Conservation (phyloP, 129 eudicot species). For the Kitagawia praeruptora region DNA sequence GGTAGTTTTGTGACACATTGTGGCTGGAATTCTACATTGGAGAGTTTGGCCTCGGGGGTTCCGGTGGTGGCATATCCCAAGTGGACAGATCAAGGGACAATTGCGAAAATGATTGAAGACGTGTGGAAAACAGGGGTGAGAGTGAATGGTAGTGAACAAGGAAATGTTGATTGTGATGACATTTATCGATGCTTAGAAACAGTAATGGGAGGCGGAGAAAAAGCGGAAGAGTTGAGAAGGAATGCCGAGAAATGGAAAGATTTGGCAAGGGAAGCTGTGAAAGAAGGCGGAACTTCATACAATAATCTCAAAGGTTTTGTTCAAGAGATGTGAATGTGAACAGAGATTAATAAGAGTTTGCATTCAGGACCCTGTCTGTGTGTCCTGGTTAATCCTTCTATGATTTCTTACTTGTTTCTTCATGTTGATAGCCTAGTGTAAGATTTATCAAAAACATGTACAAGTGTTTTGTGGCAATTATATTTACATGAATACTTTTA, state of each 20-base stretch:
- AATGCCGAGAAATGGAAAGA: constrained; percentile 8
- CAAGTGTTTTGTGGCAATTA: no score
- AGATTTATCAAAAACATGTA: no score
- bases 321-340: not conserved
- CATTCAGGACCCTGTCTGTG: no score
- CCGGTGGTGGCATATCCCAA: constrained; percentile 7
- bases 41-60: constrained; percentile 7
- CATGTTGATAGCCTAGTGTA: no score
- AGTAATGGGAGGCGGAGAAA: constrained; percentile 12
- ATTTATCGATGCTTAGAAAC: not conserved
- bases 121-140: constrained; percentile 11
- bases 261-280: constrained; percentile 9
- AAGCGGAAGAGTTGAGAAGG: not conserved
- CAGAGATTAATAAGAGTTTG: no score
- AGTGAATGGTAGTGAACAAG: constrained; percentile 7
- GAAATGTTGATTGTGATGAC: constrained; percentile 3
- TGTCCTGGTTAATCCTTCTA: no score
- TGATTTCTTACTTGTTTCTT: no score
- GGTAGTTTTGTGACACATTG: constrained; percentile 7
- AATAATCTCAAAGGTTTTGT: not conserved
- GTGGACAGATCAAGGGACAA: constrained; percentile 12
- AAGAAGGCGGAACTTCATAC: constrained; percentile 8
- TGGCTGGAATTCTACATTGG: constrained; percentile 13
- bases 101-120: constrained; percentile 12
- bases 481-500: no score